Evolutionary conservation across 1,284 basidiomycete species (phyloP), one percentile per base, ranked within the genome.

Genomic region (Leccinum pseudoinsigne): DNA sequence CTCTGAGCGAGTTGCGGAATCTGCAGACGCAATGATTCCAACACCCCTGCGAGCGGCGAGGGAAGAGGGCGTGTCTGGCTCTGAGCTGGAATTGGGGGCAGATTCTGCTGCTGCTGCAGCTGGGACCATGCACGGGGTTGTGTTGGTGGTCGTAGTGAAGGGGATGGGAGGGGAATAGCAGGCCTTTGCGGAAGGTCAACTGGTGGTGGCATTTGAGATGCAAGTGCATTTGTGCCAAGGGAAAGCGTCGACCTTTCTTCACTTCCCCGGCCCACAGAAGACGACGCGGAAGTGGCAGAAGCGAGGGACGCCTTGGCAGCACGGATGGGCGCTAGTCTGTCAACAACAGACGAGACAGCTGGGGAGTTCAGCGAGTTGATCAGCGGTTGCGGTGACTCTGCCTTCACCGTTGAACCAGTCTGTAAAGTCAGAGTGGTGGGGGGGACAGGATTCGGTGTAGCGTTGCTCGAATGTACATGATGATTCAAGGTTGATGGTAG

Each of bases 291-390:
- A 36, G 50, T 14, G 47, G 58, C 42, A 34, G 69, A 62, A 21
- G 31, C 26, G 23, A 74, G 62, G 4, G 69, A 64, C 2, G 74
- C 74, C 58, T 76, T 74, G 5, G 66, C 73, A 26, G 75, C 75
- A 28, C 73, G 74, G 61, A 74, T 76, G 40, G 73, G 73, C 6
- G 75, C 73, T 9, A 77, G 66, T 61, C 72, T 75, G 26, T 74
- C 73, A 28, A 51, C 9, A 2, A 58, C 59, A 6, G 65, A 66
- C 7, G 36, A 50, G 5, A 40, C 6, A 38, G 34, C 62, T 6
- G 67, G 57, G 3, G 66, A 65, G 26, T 60, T 68, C 38, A 68
- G 4, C 26, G 72, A 51, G 12, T 23, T 16, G 7, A 67, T 40
- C 38, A 12, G 11, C 18, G 11, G 47, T 50, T 64, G 66, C 14